A percentile compares a stretch with the other conserved stretches of the same genome.
Conservation (phyloP, 805 yeast species). For the Candida germanica region DNA sequence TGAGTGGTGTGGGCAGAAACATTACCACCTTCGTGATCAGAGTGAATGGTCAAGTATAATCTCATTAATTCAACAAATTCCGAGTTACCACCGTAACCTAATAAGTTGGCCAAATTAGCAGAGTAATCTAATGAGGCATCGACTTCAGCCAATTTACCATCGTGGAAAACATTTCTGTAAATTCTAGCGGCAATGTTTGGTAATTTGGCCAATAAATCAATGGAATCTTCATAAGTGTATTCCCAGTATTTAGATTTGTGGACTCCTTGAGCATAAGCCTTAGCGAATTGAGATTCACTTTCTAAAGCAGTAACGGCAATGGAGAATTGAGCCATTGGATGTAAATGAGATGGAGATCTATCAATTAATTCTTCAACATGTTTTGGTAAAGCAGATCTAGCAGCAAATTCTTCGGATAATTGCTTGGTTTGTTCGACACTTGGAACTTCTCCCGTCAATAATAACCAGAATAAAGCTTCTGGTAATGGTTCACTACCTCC, state of each 20-base stretch:
- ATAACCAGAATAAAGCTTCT: constrained; percentile 74
- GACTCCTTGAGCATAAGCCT: constrained; percentile 68
- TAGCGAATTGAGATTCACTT: constrained; percentile 67
- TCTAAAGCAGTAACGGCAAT: constrained; percentile 74
- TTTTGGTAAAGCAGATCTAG: constrained; percentile 61
- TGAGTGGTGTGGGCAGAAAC: constrained; percentile 82
- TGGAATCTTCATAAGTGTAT: constrained; percentile 66
- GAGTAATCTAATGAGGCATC: constrained; percentile 64
- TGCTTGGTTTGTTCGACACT: constrained; percentile 54
- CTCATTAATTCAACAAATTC: constrained; percentile 71
- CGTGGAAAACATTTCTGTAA: constrained; percentile 59
- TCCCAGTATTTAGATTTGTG: constrained; percentile 74
- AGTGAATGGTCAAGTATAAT: constrained; percentile 70
- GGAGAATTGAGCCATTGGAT: constrained; percentile 82
- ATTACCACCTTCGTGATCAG: constrained; percentile 84
- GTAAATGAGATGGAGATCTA: constrained; percentile 62
- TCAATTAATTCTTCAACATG: constrained; percentile 60
- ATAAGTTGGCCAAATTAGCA: constrained; percentile 61
- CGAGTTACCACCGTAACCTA: constrained; percentile 55
- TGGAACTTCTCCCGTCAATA: constrained; percentile 73
- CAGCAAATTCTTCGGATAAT: constrained; percentile 60
- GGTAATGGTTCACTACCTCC: constrained; percentile 66
- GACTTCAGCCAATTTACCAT: constrained; percentile 54
- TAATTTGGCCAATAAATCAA: constrained; percentile 67
- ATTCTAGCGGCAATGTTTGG: constrained; percentile 75